Base-by-base conservation (phyloP, 345 rosid genomes). In the Nephelium lappaceum region DNA sequence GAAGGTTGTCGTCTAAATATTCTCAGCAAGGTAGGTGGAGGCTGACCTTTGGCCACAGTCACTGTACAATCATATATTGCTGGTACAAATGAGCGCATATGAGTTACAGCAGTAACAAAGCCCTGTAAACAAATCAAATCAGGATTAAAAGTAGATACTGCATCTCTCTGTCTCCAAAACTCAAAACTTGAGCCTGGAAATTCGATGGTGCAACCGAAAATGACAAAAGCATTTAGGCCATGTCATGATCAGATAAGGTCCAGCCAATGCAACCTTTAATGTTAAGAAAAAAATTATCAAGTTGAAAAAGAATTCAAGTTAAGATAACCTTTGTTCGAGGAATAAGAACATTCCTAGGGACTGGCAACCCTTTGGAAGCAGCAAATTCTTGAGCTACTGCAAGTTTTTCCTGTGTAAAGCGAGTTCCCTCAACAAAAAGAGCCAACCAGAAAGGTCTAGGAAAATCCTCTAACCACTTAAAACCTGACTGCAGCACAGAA, bases 31-130 rank as follows among this genome's bases (percentile, higher is more conserved):
- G 91, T 87, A 42, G 92, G 92, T 51, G 84, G 41, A 55, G 87
- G 87, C 61, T 84, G 86, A 73, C 70, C 73, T 57, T 79, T 82
- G 0, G 82, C 74, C 49, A 91, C 84, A 41, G 83, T 83, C 10
- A 85, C 41, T 25, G 94, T 89, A 72, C 87, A 83, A 49, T 91
- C 91, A 67, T 91, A 91, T 72, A 91, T 86, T 71, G 90, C 94
- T 8, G 92, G 92, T 38, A 88, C 89, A 81, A 88, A 87, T 42
- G 90, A 80, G 6, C 91, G 80, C 78, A 89, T 72, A 49, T 88
- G 82, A 74, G 77, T 64, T 45, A 89, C 90, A 3, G 93, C 93
- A 8, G 90, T 83, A 79, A 89, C 92, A 82, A 91, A 91, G 42
- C 94, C 94, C 92, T 91, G 88, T 60, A 60, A 60, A 8, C 24